Evolutionary conservation across 257 asterid species (phyloP), one percentile per base, ranked within the genome.

Genomic region (Nicotiana paniculata): DNA sequence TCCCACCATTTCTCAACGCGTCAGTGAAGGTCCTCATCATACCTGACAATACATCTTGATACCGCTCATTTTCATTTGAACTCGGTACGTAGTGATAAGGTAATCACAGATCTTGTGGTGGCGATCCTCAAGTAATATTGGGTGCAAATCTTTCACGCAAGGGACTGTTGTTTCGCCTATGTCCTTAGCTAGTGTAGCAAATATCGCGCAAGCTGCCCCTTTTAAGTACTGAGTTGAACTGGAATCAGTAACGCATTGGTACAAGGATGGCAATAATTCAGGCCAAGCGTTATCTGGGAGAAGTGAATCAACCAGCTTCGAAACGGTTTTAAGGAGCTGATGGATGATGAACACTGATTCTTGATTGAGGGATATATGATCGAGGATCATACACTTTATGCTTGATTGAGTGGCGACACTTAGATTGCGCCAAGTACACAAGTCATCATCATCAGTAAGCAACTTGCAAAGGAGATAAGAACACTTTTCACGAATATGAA

Each of bases 261-360:
- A 37, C 7, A 5, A 1, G 43, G 43, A 37, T 37, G 43, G 43
- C 43, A 37, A 37, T 37, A 37, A 37, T 37, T 37, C 7, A 37
- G 43, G 43, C 43, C 43, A 37, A 6, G 43, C 7, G 43, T 37
- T 37, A 37, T 37, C 43, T 37, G 43, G 43, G 7, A 37, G 43
- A 5, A 37, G 43, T 37, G 43, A 37, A 37, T 37, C 95, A 2
- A 98, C 99, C 1, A 95, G 91, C 88, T 95, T 97, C 3, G 98
- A 95, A 1, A 95, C 83, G 15, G 98, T 92, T 59, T 93, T 97
- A 53, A 98, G 93, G 0, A 95, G 90, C 90, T 95, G 92, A 85
- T 87, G 91, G 1, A 84, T 83, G 4, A 89, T 85, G 2, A 95
- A 87, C 84, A 91, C 91, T 2, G 88, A 58, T 55, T 91, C 92